Base-by-base conservation (phyloP, 2,329 filamentous ascomycete genomes). In the Sclerotinia nivalis region DNA sequence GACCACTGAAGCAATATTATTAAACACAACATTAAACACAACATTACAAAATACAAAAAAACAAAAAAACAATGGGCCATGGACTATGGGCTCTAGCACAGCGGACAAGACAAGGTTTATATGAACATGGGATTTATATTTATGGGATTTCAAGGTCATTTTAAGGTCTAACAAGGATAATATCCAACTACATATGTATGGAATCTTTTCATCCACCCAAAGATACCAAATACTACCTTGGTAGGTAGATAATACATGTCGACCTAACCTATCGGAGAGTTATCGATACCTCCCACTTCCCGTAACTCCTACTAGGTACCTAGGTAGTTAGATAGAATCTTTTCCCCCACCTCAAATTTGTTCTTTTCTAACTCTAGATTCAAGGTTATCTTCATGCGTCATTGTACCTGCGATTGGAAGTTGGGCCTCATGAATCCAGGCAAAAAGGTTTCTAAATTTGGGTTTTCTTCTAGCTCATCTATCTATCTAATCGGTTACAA, bases 131-230 rank as follows among this genome's bases (percentile, higher is more conserved):
- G 13, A 43, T 43, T 43, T 43, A 4, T 15, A 43, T 43, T 43
- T 6, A 50, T 50, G 22, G 49, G 49, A 50, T 50, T 25, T 25
- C 5, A 50, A 50, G 49, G 49, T 50, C 40, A 43, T 43, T 43
- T 43, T 43, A 43, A 43, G 40, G 40, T 50, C 13, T 28, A n/a
- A 25, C 55, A 37, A 40, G 55, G 55, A 58, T 58, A 8, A 40
- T 58, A 40, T 58, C 55, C 55, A 58, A 58, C 55, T 58, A 34
- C 25, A 47, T 64, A 64, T 52, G 10, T 34, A 58, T 56, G 20
- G 31, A 37, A 22, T 37, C 31, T 49, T 49, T 49, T 22, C 47
- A n/a, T n/a, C 47, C 40, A 43, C 40, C 40, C 40, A 15, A 15
- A 43, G 40, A 43, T 43, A 2, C 6, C 40, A 43, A 43, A 43